Percentiles rank a stretch among this genome's conserved stretches.
phyloP scores from a whole-genome alignment of 192 early-diverging fungal genomes.

The Coemansia reversa region DNA sequence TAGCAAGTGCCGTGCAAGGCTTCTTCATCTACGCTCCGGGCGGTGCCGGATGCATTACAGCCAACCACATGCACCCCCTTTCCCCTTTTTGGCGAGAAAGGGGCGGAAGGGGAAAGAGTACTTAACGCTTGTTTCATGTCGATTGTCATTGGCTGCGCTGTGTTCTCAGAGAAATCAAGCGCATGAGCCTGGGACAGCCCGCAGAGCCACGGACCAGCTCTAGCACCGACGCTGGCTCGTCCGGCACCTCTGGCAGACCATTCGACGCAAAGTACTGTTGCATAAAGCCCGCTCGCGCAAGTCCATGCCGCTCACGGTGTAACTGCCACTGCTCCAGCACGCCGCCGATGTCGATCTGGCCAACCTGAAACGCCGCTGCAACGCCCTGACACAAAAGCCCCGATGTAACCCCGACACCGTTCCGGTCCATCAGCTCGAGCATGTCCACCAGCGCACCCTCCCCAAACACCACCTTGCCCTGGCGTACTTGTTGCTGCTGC shows the following conservation, averaged over 20 bases:
- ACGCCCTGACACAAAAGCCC: constrained; percentile 46
- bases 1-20: not conserved
- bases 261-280: constrained; percentile 28
- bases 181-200: constrained; percentile 28
- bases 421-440: constrained; percentile 40
- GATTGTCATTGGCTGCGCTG: not conserved
- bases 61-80: not conserved
- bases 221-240: constrained; percentile 30
- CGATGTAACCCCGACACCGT: constrained; percentile 31
- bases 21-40: not conserved
- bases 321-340: constrained; percentile 52
- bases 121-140: not conserved
- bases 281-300: constrained; percentile 32
- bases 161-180: constrained; percentile 14
- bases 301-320: constrained; percentile 41
- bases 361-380: constrained; percentile 35
- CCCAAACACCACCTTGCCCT: constrained; percentile 7
- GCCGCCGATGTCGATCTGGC: constrained; percentile 32
- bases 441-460: constrained; percentile 35
- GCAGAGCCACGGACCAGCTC: constrained; percentile 19
- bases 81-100: not conserved
- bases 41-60: not conserved
- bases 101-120: not conserved
- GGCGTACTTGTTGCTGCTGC: not conserved
- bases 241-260: constrained; percentile 34